Conservation (phyloP, 2,329 filamentous ascomycete genomes). For the Akanthomyces uredinophilus region DNA sequence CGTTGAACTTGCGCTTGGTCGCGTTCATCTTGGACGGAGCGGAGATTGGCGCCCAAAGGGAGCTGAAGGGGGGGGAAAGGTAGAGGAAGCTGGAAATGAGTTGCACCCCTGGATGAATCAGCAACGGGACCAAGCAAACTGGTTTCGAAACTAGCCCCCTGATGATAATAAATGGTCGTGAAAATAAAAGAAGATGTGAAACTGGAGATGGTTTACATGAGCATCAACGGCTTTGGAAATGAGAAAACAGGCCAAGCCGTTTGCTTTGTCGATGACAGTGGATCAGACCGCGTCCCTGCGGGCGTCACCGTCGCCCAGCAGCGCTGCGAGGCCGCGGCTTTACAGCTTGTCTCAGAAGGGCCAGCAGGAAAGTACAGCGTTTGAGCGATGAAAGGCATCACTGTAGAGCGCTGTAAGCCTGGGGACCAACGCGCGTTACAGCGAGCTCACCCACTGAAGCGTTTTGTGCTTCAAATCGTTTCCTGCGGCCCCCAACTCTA, state of each 20-base stretch:
- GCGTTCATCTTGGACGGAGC: conserved; percentile 53
- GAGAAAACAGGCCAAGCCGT: not conserved
- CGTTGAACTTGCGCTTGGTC: conserved; percentile 81
- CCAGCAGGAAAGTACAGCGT: not conserved
- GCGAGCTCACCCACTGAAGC: not conserved
- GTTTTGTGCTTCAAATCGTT: not conserved
- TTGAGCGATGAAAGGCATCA: not conserved
- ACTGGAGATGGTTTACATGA: not conserved
- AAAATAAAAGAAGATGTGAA: not conserved
- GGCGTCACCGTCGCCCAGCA: not conserved
- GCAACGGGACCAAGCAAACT: not conserved
- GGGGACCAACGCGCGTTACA: not conserved
- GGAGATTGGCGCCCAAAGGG: conserved; percentile 1
- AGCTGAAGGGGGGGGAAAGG: not conserved
- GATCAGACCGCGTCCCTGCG: not conserved
- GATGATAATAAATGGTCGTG: not conserved
- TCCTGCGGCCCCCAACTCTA: not conserved
- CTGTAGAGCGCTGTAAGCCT: not conserved
- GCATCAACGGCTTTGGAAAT: not conserved
- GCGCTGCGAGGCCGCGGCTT: not conserved
- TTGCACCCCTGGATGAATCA: not conserved
- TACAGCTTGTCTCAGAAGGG: not conserved
- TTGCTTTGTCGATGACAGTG: not conserved
- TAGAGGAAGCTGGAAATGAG: not conserved
- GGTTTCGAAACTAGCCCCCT: not conserved